Evolutionary conservation across 2,329 filamentous ascomycete species (phyloP).

Genomic region (Aspergillus hortae): DNA sequence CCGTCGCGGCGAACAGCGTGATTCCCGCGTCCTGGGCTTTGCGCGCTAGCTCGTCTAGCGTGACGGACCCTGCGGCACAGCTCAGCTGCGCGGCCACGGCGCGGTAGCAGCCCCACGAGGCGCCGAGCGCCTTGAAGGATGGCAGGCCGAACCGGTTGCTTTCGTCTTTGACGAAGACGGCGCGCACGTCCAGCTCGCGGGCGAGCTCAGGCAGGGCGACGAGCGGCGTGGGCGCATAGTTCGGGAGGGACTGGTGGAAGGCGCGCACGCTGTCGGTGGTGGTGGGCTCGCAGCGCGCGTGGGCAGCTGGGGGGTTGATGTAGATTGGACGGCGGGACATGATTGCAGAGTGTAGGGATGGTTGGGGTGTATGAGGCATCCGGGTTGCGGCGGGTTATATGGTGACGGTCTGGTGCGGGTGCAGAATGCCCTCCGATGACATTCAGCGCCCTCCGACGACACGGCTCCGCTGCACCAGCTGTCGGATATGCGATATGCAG

Average conservation of each 20-base stretch:
- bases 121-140: constrained; percentile 77
- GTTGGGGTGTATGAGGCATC: too few species aligned
- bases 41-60: constrained; percentile 43
- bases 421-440: too few species aligned
- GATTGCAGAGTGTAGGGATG: neutral
- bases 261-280: constrained; percentile 11
- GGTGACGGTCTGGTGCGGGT: too few species aligned
- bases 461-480: neutral
- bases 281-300: constrained; percentile 12
- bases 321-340: constrained; percentile 25
- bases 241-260: constrained; percentile 59
- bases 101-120: constrained; percentile 67
- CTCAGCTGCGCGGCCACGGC: constrained; percentile 49
- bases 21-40: constrained; percentile 32
- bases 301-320: constrained; percentile 20
- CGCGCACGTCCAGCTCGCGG: constrained; percentile 52
- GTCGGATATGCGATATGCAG: too few species aligned
- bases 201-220: constrained; percentile 54
- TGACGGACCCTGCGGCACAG: constrained; percentile 38
- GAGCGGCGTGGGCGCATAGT: constrained; percentile 56
- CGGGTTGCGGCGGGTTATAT: too few species aligned
- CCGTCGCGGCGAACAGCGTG: constrained; percentile 61
- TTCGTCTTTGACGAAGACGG: constrained; percentile 69
- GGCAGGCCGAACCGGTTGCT: constrained; percentile 64
- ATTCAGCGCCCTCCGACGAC: constrained; percentile 17